Percentiles rank a stretch among this genome's conserved stretches.
These are phyloP conservation scores for Asterophora lycoperdoides DNA, from an alignment of 768 basidiomycete genomes.

Conservation along the genomic window DNA sequence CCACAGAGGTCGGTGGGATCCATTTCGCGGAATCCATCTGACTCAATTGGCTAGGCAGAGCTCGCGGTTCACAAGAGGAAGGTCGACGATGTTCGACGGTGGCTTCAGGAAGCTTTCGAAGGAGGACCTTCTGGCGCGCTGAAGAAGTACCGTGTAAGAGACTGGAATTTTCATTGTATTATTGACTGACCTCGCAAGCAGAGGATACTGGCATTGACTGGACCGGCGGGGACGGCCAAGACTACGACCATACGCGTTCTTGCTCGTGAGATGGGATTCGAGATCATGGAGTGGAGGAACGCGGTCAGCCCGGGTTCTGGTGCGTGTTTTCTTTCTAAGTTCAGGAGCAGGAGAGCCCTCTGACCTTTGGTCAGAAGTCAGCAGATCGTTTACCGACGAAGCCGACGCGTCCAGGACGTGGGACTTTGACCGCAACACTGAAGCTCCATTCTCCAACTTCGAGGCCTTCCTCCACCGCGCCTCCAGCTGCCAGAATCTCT, in stretches of 20 bases:
- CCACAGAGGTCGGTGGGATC: slow-evolving; percentile 40
- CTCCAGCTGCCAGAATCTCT: slow-evolving; percentile 53
- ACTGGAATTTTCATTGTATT: neutral
- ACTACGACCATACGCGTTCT: slow-evolving; percentile 80
- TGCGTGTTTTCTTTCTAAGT: slow-evolving; percentile 5
- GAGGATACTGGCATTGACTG: slow-evolving; percentile 82
- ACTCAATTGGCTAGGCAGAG: slow-evolving; percentile 44
- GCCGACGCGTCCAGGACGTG: slow-evolving; percentile 4
- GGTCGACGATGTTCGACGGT: slow-evolving; percentile 70
- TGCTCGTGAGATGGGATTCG: slow-evolving; percentile 66
- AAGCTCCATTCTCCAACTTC: slow-evolving; percentile 62
- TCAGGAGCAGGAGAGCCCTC: neutral
- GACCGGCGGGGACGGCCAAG: slow-evolving; percentile 89
- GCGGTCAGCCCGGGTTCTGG: slow-evolving; percentile 47
- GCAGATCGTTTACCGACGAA: neutral
- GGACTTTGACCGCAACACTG: slow-evolving; percentile 30
- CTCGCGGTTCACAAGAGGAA: slow-evolving; percentile 79
- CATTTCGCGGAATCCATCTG: neutral
- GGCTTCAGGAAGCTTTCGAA: slow-evolving; percentile 70
- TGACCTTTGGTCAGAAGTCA: neutral
- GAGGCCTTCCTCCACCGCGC: slow-evolving; percentile 72
- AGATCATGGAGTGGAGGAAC: slow-evolving; percentile 85
- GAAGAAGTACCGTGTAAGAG: slow-evolving; percentile 68
- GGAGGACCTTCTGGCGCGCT: slow-evolving; percentile 61
- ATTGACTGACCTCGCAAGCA: slow-evolving; percentile 24